Evolutionary conservation across 2,329 filamentous ascomycete species (phyloP), one percentile per base, ranked within the genome.

Genomic region (Clarireedia hainanense): DNA sequence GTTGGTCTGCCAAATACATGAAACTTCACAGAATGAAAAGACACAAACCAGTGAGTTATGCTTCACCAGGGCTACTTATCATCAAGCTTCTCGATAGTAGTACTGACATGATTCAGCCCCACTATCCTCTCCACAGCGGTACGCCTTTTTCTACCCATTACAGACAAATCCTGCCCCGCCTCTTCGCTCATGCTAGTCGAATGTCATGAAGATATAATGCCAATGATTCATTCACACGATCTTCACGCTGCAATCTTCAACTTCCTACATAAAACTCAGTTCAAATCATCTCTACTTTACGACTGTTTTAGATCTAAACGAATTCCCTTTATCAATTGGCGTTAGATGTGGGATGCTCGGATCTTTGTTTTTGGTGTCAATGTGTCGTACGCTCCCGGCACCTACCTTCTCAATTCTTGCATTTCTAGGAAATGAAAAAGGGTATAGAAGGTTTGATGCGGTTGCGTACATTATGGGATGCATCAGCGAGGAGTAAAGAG

Each of bases 1-100:
- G 27, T 40, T 62, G 62, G 49, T 58, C 55, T n/a, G 36, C 61
- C 5, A 64, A 61, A 51, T 47, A 58, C 39, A 7, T 42, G 20
- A n/a, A 42, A 7, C 39, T 42, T 17, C 39, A 42, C 39, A 42
- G 20, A 42, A 20, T 9, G 20, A 20, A 20, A 14, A 42, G 20
- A n/a, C 20, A 20, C 39, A 42, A 42, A 42, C 20, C 20, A 17
- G 39, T 42, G 20, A 42, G 39, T 42, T 42, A 20, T 14, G 7
- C n/a, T 10, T 20, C 39, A n/a, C n/a, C 39, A 20, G 17, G 15
- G 5, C 7, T 42, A 4, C 39, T 42, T n/a, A 14, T 42, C 30
- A 34, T 12, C 30, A 42, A 42, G 17, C 9, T 42, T 17, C n/a
- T 42, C 15, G 9, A 15, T 20, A 17, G 20, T n/a, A n/a, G 39